Evolutionary conservation across 805 yeast species (phyloP), one percentile per base, ranked within the genome.

Genomic region (Starmera amethionina): DNA sequence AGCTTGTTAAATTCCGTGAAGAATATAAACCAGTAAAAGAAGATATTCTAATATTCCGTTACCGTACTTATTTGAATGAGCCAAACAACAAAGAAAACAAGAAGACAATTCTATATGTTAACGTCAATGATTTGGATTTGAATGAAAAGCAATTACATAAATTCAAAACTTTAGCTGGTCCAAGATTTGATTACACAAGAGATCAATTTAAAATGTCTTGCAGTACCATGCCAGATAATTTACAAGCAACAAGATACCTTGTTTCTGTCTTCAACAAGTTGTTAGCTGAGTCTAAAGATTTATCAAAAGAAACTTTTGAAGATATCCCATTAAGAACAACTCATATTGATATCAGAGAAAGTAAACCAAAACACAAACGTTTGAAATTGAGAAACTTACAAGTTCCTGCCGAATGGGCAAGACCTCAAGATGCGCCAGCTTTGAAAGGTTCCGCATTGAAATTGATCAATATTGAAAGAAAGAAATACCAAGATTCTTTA

Each of bases 321-420:
- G 95, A 85, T 52, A 65, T 90, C 29, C 96, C 97, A 29, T 60
- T 90, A 37, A 95, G 89, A 59, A 76, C 69, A 22, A 77, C 95
- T 59, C 87, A 81, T 55, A 70, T 73, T 39, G 60, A 58, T 39
- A 70, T 75, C 13, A 75, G 68, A 52, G 53, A 64, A 22, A 46
- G 47, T 15, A 61, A 63, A 50, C 57, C 56, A 45, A 62, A 65
- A 42, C 59, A 69, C 47, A 64, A 69, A 52, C 60, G 59, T 47
- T 57, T 65, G 45, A 58, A 63, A 27, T 58, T 58, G 39, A 63
- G 62, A 8, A 58, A 54, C 27, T 54, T 63, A 42, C 50, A 62
- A 40, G 88, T 85, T 68, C 97, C 97, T 13, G 77, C 77, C 46
- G 75, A 68, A 38, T 90, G 97, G 97, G 65, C 70, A 48, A 70